phyloP scores from a whole-genome alignment of 2,329 filamentous ascomycete genomes.

The Neopestalotiopsis clavispora region DNA sequence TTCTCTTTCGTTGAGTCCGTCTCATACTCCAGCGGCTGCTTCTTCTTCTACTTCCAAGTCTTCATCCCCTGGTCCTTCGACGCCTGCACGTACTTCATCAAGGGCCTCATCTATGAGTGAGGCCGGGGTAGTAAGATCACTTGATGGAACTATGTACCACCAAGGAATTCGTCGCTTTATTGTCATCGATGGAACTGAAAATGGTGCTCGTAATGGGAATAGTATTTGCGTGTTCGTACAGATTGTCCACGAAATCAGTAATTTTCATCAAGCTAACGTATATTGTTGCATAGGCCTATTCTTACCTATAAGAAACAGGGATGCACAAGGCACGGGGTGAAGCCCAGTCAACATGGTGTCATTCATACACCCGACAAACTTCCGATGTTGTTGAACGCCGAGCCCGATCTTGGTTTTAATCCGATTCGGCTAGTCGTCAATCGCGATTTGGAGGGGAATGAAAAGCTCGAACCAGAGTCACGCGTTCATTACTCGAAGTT shows the following conservation, averaged over 20 bases:
- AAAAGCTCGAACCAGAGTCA: conserved; percentile 54
- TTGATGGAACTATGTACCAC: conserved; percentile 40
- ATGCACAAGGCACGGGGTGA: conserved; percentile 57
- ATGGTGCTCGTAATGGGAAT: conserved; percentile 54
- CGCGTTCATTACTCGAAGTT: conserved; percentile 64
- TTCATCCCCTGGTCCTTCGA: too few species aligned
- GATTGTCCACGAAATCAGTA: neutral
- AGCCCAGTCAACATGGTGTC: conserved; percentile 58
- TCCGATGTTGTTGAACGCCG: conserved; percentile 40
- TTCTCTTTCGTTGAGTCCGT: too few species aligned
- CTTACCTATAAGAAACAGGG: conserved; percentile 58
- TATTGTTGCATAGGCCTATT: conserved; percentile 49
- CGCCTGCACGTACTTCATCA: too few species aligned
- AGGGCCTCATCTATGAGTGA: neutral
- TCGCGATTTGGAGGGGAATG: conserved; percentile 33
- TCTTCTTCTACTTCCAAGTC: too few species aligned
- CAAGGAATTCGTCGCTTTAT: conserved; percentile 60
- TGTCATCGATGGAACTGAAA: conserved; percentile 41
- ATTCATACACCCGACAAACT: conserved; percentile 44
- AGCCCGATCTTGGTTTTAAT: conserved; percentile 53
- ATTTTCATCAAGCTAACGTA: neutral
- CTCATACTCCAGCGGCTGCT: too few species aligned
- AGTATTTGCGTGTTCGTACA: conserved; percentile 59
- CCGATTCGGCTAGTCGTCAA: conserved; percentile 51
- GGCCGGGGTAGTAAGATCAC: neutral